Evolutionary conservation across 2,329 filamentous ascomycete genomes (phyloP).

Genomic region (Aaosphaeria arxii): DNA sequence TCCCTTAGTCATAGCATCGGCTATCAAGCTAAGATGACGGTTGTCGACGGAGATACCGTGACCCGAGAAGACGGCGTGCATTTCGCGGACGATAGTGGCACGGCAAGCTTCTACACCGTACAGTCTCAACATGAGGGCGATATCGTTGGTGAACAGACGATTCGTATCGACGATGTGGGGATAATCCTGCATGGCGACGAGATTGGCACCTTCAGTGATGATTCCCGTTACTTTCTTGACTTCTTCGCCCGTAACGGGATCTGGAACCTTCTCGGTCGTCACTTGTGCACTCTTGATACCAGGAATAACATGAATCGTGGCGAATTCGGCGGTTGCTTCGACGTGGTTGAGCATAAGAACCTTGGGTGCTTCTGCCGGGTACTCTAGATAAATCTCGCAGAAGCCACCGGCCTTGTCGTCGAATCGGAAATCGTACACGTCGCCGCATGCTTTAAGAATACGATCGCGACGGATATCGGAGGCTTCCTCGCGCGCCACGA

Average conservation of each 20-base stretch:
- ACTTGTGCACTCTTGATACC: constrained; percentile 71
- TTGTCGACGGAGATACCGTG: constrained; percentile 93
- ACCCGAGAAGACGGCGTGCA: constrained; percentile 78
- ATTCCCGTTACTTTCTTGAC: constrained; percentile 49
- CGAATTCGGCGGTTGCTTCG: constrained; percentile 72
- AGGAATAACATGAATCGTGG: constrained; percentile 82
- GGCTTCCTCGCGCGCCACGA: constrained; percentile 25
- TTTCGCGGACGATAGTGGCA: constrained; percentile 79
- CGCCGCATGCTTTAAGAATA: constrained; percentile 48
- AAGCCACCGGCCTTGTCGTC: constrained; percentile 70
- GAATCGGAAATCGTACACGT: constrained; percentile 76
- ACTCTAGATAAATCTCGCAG: constrained; percentile 81
- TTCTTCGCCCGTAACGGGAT: constrained; percentile 49
- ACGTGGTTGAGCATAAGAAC: constrained; percentile 90
- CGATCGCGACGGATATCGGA: constrained; percentile 31
- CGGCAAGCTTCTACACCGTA: constrained; percentile 96
- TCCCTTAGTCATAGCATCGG: constrained; percentile 94
- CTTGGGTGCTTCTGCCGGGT: constrained; percentile 77
- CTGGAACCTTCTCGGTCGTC: constrained; percentile 52
- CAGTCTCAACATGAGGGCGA: constrained; percentile 74
- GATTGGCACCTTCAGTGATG: constrained; percentile 80
- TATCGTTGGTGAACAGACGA: constrained; percentile 86
- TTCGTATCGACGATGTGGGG: constrained; percentile 83
- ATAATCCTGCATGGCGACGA: constrained; percentile 86
- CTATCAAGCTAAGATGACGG: constrained; percentile 91